Base-by-base conservation (phyloP, 768 basidiomycete species). In the Trametes cubensis region DNA sequence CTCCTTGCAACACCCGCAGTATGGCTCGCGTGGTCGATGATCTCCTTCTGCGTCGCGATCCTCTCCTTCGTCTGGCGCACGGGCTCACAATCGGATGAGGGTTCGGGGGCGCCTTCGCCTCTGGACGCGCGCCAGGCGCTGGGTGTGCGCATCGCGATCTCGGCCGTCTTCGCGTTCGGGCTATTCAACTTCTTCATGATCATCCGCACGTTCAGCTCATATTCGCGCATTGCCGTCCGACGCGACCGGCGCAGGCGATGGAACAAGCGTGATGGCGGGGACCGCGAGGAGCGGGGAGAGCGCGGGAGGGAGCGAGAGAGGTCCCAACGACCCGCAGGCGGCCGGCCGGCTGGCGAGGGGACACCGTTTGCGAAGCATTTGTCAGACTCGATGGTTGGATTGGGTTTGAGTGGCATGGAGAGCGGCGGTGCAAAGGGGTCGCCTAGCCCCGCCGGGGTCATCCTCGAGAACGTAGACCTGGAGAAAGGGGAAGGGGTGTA, bases 21-120 rank as follows among this genome's bases (percentile, higher is more conserved):
- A 11, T 90, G 87, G 85, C 81, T 90, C 59, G 81, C 87, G 8
- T 91, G 87, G 88, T 85, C 89, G 0, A 86, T 91, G 81, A 76
- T 89, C 5, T 77, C 84, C 55, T 90, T 90, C 72, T 72, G 87
- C 62, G 68, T 79, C 3, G 77, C 86, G 14, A 87, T 91, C 66
- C 76, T 89, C 34, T 80, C 85, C 7, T 91, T 83, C 63, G 79
- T 89, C 54, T 89, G 87, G 88, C 78, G 85, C 44, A 81, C 81
- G 0, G 88, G 86, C 17, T 80, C 83, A 0, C 74, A 75, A 1
- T 41, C 71, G 14, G 82, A 88, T 47, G 47, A 69, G 3, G 64
- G 64, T 10, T 76, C 77, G 2, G 63, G 69, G 41, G 14, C 67
- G 59, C 64, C 26, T 41, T 40, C 60, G 3, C 75, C 76, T 7